These are phyloP conservation scores for Diaporthe vexans DNA, from an alignment of 2,329 filamentous ascomycete genomes.

Conservation along the genomic window DNA sequence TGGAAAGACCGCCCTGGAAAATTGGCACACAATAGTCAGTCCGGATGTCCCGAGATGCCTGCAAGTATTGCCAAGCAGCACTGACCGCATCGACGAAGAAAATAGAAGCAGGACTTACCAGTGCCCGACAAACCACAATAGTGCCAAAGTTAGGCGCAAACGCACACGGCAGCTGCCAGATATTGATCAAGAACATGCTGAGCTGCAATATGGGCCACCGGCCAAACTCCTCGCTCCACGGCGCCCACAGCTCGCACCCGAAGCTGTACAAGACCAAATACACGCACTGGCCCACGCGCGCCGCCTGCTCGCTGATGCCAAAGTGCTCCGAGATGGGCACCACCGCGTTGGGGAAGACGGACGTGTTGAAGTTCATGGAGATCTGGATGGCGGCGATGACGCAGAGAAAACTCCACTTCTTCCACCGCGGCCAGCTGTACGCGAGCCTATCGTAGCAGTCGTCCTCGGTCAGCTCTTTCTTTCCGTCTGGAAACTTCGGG, in stretches of 20 bases:
- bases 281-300: slow-evolving; percentile 61
- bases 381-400: slow-evolving; percentile 67
- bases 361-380: slow-evolving; percentile 70
- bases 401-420: slow-evolving; percentile 66
- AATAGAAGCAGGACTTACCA: slow-evolving; percentile 50
- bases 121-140: slow-evolving; percentile 58
- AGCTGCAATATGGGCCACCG: slow-evolving; percentile 65
- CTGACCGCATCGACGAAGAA: too few species aligned
- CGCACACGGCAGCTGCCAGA: slow-evolving; percentile 65
- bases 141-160: slow-evolving; percentile 57
- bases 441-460: slow-evolving; percentile 63
- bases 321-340: slow-evolving; percentile 60
- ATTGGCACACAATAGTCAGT: background rate
- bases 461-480: slow-evolving; percentile 59
- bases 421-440: slow-evolving; percentile 58
- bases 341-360: slow-evolving; percentile 65
- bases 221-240: slow-evolving; percentile 67
- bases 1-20: slow-evolving; percentile 66
- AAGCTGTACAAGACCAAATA: slow-evolving; percentile 68
- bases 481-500: slow-evolving; percentile 44
- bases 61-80: too few species aligned
- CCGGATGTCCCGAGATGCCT: too few species aligned
- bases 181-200: slow-evolving; percentile 65
- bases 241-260: slow-evolving; percentile 65
- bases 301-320: slow-evolving; percentile 59